Evolutionary conservation across 768 basidiomycete genomes (phyloP).

Genomic region (Rhizopogon rudus): DNA sequence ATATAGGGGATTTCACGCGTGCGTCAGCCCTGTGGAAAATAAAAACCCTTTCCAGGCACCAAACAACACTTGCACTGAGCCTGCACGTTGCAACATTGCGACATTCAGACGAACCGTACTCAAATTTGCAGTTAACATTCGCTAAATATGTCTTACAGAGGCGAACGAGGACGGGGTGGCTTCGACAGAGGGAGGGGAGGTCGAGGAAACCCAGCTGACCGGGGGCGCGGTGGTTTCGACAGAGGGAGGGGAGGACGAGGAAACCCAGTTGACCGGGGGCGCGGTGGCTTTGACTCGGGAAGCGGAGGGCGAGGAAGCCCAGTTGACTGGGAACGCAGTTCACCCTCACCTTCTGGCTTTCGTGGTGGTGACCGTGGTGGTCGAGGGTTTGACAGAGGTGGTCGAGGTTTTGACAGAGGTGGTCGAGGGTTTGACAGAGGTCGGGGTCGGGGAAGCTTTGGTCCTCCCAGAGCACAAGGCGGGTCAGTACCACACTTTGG

Average conservation of each 20-base stretch:
- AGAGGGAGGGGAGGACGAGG: constrained; percentile 25
- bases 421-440: constrained; percentile 25
- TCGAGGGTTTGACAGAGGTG: constrained; percentile 26
- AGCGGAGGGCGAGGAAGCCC: constrained; percentile 15
- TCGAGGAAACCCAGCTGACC: constrained; percentile 1
- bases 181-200: constrained; percentile 27
- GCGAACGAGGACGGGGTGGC: constrained; percentile 34
- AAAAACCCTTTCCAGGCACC: background rate
- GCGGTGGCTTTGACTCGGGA: constrained; percentile 27
- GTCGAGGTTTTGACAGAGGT: constrained; percentile 17
- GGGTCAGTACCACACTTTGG: constrained; percentile 29
- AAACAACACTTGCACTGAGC: background rate
- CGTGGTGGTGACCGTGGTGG: constrained; percentile 28
- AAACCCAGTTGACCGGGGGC: constrained; percentile 24
- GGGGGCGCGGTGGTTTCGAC: constrained; percentile 31
- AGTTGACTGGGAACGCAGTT: too few species aligned
- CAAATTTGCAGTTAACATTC: constrained; percentile 53
- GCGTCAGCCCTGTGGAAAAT: too few species aligned
- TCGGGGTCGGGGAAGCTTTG: constrained; percentile 22
- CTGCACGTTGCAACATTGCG: background rate
- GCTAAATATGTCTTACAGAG: constrained; percentile 31
- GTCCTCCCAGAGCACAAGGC: constrained; percentile 30
- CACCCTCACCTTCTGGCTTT: background rate
- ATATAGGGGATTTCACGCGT: too few species aligned
- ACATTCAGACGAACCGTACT: constrained; percentile 47